Evolutionary conservation across 2,329 filamentous ascomycete genomes (phyloP).

Genomic region (Dothiorella sarmentorum): DNA sequence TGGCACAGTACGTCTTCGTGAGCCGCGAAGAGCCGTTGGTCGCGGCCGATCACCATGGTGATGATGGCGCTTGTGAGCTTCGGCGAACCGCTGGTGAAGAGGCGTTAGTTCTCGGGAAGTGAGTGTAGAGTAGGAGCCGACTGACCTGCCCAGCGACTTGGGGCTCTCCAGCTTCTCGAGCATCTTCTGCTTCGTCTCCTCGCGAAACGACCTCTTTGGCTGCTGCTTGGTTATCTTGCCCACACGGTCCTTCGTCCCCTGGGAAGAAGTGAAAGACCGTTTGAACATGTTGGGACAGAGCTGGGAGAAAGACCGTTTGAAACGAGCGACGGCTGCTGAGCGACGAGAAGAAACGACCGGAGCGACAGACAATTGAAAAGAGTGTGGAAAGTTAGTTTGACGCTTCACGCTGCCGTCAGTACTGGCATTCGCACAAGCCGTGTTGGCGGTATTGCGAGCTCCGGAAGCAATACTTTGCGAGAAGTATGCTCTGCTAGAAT

Average conservation of each 20-base stretch:
- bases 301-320: constrained; percentile 39
- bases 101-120: too few species aligned
- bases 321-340: background rate
- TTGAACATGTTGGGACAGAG: constrained; percentile 72
- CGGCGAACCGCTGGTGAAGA: constrained; percentile 39
- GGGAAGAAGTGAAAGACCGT: constrained; percentile 68
- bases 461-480: constrained; percentile 9
- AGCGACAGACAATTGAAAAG: constrained; percentile 4
- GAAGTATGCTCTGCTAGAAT: constrained; percentile 8
- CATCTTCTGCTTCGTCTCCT: constrained; percentile 81
- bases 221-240: constrained; percentile 83
- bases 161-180: constrained; percentile 72
- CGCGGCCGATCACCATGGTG: constrained; percentile 77
- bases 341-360: background rate
- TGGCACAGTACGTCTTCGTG: constrained; percentile 88
- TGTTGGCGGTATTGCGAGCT: constrained; percentile 5
- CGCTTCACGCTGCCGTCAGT: constrained; percentile 14
- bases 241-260: constrained; percentile 67
- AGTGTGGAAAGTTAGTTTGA: constrained; percentile 17
- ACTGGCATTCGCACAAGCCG: constrained; percentile 3
- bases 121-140: background rate
- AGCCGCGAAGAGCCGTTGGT: constrained; percentile 87
- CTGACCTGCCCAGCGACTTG: constrained; percentile 47
- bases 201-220: constrained; percentile 70
- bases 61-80: constrained; percentile 69